phyloP scores from a whole-genome alignment of 2,329 filamentous ascomycete species.

The Alternaria gansuensis region DNA sequence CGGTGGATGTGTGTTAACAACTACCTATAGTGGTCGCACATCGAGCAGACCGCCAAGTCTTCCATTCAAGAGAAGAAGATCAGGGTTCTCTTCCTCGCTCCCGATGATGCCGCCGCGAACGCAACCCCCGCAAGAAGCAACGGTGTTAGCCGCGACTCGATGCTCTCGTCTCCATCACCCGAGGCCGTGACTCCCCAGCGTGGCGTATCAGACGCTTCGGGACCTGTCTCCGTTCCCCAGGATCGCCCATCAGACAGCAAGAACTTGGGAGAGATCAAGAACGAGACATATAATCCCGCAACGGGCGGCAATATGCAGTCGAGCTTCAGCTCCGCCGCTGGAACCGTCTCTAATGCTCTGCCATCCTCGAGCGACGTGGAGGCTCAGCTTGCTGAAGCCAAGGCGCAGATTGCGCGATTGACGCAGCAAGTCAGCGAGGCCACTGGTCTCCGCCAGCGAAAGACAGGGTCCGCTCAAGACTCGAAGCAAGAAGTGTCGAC shows the following conservation, averaged over 20 bases:
- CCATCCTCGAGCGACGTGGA: constrained; percentile 70
- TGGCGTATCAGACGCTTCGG: constrained; percentile 42
- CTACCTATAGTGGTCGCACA: constrained; percentile 72
- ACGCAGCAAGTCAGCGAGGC: constrained; percentile 64
- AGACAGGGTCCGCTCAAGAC: constrained; percentile 65
- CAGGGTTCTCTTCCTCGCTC: constrained; percentile 81
- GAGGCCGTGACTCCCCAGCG: constrained; percentile 60
- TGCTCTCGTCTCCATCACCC: constrained; percentile 62
- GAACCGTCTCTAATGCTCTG: constrained; percentile 59
- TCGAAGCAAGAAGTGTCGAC: constrained; percentile 61
- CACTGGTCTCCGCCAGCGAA: constrained; percentile 80
- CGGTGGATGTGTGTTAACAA: constrained; percentile 17
- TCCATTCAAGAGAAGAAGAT: constrained; percentile 94
- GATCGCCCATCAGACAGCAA: constrained; percentile 53
- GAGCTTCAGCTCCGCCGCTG: constrained; percentile 57
- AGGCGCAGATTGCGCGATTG: constrained; percentile 74
- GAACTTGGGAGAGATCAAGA: constrained; percentile 54
- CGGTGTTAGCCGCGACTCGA: constrained; percentile 43
- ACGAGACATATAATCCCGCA: constrained; percentile 55
- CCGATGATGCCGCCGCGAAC: constrained; percentile 59
- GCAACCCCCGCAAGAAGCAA: constrained; percentile 49
- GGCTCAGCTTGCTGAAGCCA: constrained; percentile 76
- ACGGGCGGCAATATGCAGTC: constrained; percentile 48
- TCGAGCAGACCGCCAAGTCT: constrained; percentile 77
- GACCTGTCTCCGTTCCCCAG: constrained; percentile 52